A percentile compares a stretch with the other conserved stretches of the same genome.
phyloP scores from a whole-genome alignment of 1,284 basidiomycete species.

The Phellinidium pouzarii region DNA sequence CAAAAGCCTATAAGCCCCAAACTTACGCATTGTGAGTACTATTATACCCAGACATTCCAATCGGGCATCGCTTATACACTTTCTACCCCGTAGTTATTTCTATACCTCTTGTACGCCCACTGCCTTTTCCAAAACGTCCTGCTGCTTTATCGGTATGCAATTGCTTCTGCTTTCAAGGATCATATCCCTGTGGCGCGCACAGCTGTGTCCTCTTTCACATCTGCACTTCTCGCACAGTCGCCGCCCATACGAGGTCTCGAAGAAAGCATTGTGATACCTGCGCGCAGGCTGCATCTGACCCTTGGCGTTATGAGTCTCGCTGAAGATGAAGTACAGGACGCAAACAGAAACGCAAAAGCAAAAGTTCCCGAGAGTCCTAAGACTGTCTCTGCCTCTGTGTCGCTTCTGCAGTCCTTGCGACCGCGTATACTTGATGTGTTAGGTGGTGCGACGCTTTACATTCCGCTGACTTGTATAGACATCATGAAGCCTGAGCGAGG shows the following conservation, averaged over 20 bases:
- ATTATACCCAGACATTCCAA: background rate
- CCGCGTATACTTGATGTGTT: conserved; percentile 34
- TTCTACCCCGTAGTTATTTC: conserved; percentile 11
- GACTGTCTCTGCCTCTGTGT: conserved; percentile 41
- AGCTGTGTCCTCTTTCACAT: conserved; percentile 39
- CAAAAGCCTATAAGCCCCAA: no score
- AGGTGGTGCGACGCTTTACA: conserved; percentile 27
- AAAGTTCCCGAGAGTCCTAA: conserved; percentile 21
- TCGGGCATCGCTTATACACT: background rate
- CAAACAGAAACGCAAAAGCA: background rate
- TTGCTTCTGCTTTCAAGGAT: conserved; percentile 32
- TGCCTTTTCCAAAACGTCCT: background rate
- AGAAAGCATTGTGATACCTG: conserved; percentile 48
- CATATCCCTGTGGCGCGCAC: conserved; percentile 40
- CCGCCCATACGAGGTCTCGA: conserved; percentile 45
- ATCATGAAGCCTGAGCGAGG: conserved; percentile 42
- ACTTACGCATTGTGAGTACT: conserved; percentile 6
- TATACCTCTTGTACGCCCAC: conserved; percentile 15
- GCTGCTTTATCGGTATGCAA: background rate
- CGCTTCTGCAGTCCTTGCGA: conserved; percentile 40
- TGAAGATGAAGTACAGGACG: background rate
- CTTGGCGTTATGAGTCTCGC: conserved; percentile 61
- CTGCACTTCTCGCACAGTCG: conserved; percentile 30
- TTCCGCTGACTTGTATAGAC: conserved; percentile 44
- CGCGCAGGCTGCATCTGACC: conserved; percentile 60